phyloP scores from a whole-genome alignment of 2,329 filamentous ascomycete species.

The Mariannaea sp. region DNA sequence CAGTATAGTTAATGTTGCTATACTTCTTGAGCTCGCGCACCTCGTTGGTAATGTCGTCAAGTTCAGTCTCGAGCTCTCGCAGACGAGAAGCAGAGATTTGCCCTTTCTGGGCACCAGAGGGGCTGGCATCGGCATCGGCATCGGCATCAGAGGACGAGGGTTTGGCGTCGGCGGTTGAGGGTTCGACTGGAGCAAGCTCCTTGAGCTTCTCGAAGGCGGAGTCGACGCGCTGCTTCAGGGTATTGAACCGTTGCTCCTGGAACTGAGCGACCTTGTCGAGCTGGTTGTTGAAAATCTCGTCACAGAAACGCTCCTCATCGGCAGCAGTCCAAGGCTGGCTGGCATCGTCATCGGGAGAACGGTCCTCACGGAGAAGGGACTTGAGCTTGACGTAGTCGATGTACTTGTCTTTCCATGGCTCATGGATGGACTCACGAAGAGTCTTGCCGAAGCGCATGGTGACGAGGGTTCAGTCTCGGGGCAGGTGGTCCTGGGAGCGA shows the following conservation, averaged over 20 bases:
- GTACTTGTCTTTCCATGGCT: conserved; percentile 91
- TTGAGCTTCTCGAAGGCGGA: conserved; percentile 71
- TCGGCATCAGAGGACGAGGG: conserved; percentile 34
- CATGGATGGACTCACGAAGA: conserved; percentile 76
- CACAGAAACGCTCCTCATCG: conserved; percentile 91
- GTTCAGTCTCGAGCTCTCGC: conserved; percentile 74
- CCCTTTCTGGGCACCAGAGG: conserved; percentile 48
- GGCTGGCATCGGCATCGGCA: conserved; percentile 7
- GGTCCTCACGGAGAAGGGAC: conserved; percentile 80
- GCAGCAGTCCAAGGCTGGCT: conserved; percentile 81
- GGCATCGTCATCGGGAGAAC: conserved; percentile 60
- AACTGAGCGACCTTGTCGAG: conserved; percentile 93
- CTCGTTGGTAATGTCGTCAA: conserved; percentile 87
- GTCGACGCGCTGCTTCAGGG: conserved; percentile 59
- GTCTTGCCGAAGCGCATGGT: conserved; percentile 93
- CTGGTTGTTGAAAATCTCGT: conserved; percentile 93
- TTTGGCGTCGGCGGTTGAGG: conserved; percentile 48
- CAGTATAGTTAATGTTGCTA: conserved; percentile 95
- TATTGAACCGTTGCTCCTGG: conserved; percentile 75
- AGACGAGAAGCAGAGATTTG: conserved; percentile 59
- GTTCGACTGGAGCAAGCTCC: conserved; percentile 67
- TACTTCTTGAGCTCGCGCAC: conserved; percentile 94
- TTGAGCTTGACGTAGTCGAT: conserved; percentile 97
- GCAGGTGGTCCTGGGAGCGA: conserved; percentile 8
- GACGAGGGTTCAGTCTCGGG: conserved; percentile 7